Conservation (phyloP, 2,329 filamentous ascomycete genomes). For the Stenocarpella maydis region DNA sequence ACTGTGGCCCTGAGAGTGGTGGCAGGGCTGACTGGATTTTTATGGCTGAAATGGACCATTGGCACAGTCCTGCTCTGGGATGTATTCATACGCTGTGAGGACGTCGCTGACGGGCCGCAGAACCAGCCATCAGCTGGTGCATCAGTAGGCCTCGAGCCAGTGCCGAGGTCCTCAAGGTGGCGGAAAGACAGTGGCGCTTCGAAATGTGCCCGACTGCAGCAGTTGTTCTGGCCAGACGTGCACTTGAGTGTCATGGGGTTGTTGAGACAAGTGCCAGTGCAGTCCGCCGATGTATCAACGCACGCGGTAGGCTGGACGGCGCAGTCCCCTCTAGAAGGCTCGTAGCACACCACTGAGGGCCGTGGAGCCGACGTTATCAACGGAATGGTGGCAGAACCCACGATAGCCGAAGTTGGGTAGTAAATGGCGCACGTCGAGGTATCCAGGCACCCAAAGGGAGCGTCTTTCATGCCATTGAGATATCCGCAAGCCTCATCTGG, state of each 20-base stretch:
- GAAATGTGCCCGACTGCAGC: constrained; percentile 20
- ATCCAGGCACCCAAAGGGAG: not conserved
- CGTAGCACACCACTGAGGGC: constrained; percentile 16
- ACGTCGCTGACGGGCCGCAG: constrained; percentile 4
- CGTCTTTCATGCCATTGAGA: constrained; percentile 1
- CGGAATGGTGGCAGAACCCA: not conserved
- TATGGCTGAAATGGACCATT: not conserved
- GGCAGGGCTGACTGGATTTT: not conserved
- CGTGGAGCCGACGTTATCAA: constrained; percentile 11
- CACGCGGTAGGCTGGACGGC: constrained; percentile 24
- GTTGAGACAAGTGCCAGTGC: constrained; percentile 16
- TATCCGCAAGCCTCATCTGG: constrained; percentile 25
- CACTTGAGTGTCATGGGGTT: constrained; percentile 29
- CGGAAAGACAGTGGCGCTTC: constrained; percentile 16
- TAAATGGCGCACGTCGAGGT: constrained; percentile 25
- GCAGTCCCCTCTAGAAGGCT: not conserved
- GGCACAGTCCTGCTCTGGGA: not conserved
- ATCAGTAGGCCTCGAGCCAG: not conserved
- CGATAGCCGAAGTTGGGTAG: constrained; percentile 12
- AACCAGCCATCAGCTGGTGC: constrained; percentile 21
- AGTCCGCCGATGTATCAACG: constrained; percentile 12
- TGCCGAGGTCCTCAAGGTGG: not conserved
- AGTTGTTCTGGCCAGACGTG: not conserved
- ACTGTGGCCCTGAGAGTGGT: not conserved
- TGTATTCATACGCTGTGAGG: not conserved